A percentile compares a stretch with the other conserved stretches of the same genome.
Conservation (phyloP, 2,329 filamentous ascomycete species). For the Bipolaris sorokiniana region DNA sequence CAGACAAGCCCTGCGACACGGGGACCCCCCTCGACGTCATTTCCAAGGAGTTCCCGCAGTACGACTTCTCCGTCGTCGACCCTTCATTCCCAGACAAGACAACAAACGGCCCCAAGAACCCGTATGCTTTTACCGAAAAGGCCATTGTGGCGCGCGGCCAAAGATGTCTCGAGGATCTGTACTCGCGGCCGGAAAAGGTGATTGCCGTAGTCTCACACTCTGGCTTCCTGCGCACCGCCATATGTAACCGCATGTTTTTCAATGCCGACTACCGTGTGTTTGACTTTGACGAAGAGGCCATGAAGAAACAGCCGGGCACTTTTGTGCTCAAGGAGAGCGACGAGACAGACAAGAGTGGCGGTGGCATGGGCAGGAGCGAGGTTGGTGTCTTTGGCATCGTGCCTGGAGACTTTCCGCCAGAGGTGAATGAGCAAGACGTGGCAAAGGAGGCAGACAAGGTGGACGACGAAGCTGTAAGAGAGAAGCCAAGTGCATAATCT, state of each 20-base stretch:
- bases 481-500: conserved; percentile 19
- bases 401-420: conserved; percentile 38
- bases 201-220: conserved; percentile 71
- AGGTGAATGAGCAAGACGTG: conserved; percentile 17
- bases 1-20: conserved; percentile 64
- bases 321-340: conserved; percentile 56
- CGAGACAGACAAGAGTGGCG: conserved; percentile 53
- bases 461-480: conserved; percentile 23
- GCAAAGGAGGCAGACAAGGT: conserved; percentile 11
- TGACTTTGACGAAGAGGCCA: conserved; percentile 58
- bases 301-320: conserved; percentile 51
- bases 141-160: conserved; percentile 64
- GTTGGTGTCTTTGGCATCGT: conserved; percentile 42
- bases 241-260: conserved; percentile 58
- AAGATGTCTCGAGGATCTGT: conserved; percentile 58
- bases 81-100: conserved; percentile 69
- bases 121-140: conserved; percentile 61
- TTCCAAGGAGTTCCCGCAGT: conserved; percentile 57
- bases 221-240: conserved; percentile 65
- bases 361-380: conserved; percentile 60
- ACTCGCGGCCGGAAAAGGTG: conserved; percentile 63
- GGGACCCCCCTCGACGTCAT: conserved; percentile 59
- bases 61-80: conserved; percentile 65
- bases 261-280: conserved; percentile 72
- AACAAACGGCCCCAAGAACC: conserved; percentile 43